Evolutionary conservation across 306 rosid genomes (phyloP).

Genomic region (Castanopsis chinensis): DNA sequence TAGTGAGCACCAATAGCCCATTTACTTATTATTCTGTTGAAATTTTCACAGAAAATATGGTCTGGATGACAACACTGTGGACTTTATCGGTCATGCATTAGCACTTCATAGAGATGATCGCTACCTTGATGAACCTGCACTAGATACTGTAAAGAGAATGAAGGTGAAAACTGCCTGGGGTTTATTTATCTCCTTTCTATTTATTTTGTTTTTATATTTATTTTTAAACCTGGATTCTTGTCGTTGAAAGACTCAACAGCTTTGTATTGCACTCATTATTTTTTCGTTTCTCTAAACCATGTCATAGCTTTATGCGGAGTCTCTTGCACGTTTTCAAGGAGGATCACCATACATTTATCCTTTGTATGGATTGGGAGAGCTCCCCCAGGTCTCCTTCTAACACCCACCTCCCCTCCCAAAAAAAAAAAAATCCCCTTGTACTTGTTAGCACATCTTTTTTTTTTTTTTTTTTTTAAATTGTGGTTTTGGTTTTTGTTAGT

Average conservation of each 20-base stretch:
- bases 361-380: slow-evolving; percentile 97
- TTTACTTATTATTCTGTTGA: slow-evolving; percentile 28
- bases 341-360: slow-evolving; percentile 99
- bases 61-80: slow-evolving; percentile 87
- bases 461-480: too few relatives aligned
- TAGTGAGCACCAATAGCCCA: slow-evolving; percentile 2
- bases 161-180: slow-evolving; percentile 48
- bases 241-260: slow-evolving; percentile 6
- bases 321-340: slow-evolving; percentile 96
- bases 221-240: slow-evolving; percentile 1
- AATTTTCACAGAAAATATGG: slow-evolving; percentile 78
- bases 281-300: slow-evolving; percentile 8
- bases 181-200: slow-evolving; percentile 5
- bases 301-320: slow-evolving; percentile 82
- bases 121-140: slow-evolving; percentile 81
- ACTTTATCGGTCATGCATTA: slow-evolving; percentile 96
- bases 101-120: slow-evolving; percentile 96
- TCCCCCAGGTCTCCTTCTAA: slow-evolving; percentile 69
- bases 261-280: slow-evolving; percentile 18
- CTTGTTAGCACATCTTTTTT: slow-evolving; percentile 12
- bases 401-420: neutral
- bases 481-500: slow-evolving; percentile 6
- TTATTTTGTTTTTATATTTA: slow-evolving; percentile 1
- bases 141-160: slow-evolving; percentile 95
- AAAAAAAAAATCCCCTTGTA: neutral